phyloP scores from a whole-genome alignment of 768 basidiomycete species.

The Gloeostereum incarnatum region DNA sequence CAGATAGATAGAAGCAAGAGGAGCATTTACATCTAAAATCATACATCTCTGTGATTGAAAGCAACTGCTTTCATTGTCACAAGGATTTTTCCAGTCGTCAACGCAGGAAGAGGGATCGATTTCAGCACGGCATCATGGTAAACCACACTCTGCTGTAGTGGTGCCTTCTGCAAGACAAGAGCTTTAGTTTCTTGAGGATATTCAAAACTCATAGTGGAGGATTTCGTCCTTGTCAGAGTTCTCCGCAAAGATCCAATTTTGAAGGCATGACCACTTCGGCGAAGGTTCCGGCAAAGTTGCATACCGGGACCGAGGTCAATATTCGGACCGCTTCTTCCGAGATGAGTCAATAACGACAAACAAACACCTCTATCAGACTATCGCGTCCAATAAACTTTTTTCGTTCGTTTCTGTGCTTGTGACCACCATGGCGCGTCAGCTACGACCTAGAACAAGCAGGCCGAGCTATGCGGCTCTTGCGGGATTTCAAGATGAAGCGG shows the following conservation, averaged over 20 bases:
- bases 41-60: constrained; percentile 74
- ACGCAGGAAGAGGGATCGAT: constrained; percentile 35
- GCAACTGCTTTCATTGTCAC: constrained; percentile 61
- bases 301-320: too few species aligned
- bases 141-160: constrained; percentile 25
- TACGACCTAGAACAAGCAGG: constrained; percentile 45
- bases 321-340: too few species aligned
- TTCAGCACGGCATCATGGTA: constrained; percentile 52
- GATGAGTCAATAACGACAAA: too few species aligned
- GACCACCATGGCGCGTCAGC: constrained; percentile 40
- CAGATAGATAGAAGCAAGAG: background rate
- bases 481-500: constrained; percentile 22
- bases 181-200: too few species aligned
- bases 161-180: constrained; percentile 36
- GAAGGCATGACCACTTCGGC: too few species aligned
- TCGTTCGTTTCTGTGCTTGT: too few species aligned
- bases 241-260: too few species aligned
- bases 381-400: too few species aligned
- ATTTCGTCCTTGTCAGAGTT: too few species aligned
- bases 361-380: too few species aligned
- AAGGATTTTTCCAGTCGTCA: constrained; percentile 50
- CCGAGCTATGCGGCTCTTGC: constrained; percentile 38
- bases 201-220: too few species aligned
- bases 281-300: too few species aligned
- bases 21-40: constrained; percentile 4